These are phyloP conservation scores for Pichia deserticola DNA, from an alignment of 805 yeast species.

Conservation along the genomic window DNA sequence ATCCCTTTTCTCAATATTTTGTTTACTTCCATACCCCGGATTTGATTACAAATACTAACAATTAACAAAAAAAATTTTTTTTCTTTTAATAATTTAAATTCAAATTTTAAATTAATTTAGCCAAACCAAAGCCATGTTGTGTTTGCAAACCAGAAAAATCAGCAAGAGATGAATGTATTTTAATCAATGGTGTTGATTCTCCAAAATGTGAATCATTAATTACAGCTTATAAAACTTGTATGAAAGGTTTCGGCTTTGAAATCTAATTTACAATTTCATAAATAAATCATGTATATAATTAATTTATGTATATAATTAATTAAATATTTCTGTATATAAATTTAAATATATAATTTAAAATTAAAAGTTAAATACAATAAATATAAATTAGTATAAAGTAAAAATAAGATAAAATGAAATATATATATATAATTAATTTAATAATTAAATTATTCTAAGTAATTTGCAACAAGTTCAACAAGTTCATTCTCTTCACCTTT, in stretches of 20 bases:
- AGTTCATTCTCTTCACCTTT: slow-evolving; percentile 46
- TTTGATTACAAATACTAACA: background rate
- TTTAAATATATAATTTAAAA: too few relatives aligned
- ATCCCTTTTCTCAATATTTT: background rate
- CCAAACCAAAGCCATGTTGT: slow-evolving; percentile 92
- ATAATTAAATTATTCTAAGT: slow-evolving; percentile 28
- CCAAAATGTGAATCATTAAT: slow-evolving; percentile 74
- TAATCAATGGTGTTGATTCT: slow-evolving; percentile 75
- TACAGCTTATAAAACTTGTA: slow-evolving; percentile 70
- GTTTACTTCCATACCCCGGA: background rate
- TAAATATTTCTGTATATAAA: too few relatives aligned
- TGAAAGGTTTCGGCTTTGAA: slow-evolving; percentile 87
- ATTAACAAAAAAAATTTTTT: background rate
- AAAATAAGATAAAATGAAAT: too few relatives aligned
- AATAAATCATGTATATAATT: background rate
- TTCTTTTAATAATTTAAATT: background rate
- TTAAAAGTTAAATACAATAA: too few relatives aligned
- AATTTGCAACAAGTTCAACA: slow-evolving; percentile 44
- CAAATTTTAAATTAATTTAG: slow-evolving; percentile 3
- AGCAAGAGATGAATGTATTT: slow-evolving; percentile 77
- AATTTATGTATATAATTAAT: too few relatives aligned
- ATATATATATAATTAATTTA: background rate
- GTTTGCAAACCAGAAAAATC: slow-evolving; percentile 66
- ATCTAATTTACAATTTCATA: slow-evolving; percentile 17
- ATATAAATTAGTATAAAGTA: too few relatives aligned